Conservation (phyloP, 306 rosid genomes). For the peach (Prunus persica) region DNA sequence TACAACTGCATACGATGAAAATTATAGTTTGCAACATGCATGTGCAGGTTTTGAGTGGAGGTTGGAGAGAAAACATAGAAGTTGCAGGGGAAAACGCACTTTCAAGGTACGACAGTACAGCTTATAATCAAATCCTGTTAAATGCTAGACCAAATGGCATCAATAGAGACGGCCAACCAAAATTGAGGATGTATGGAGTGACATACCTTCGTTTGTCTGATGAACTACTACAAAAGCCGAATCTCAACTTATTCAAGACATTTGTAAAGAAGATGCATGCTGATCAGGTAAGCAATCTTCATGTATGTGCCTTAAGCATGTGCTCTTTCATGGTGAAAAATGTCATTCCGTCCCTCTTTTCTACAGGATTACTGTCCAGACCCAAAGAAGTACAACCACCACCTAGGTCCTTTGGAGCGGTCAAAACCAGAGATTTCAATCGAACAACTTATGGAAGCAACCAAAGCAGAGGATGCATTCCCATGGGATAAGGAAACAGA, state of each 20-base stretch:
- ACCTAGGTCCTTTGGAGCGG: constrained; percentile 44
- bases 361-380: constrained; percentile 59
- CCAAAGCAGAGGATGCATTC: constrained; percentile 57
- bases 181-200: constrained; percentile 60
- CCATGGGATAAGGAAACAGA: constrained; percentile 69
- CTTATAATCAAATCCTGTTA: constrained; percentile 74
- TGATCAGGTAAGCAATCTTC: constrained; percentile 61
- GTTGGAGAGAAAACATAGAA: constrained; percentile 68
- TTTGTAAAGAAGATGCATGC: constrained; percentile 87
- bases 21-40: background rate
- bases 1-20: background rate
- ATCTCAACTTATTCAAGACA: constrained; percentile 57
- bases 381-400: constrained; percentile 49
- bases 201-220: constrained; percentile 74
- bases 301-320: constrained; percentile 12
- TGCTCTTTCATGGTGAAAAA: background rate
- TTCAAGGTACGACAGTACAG: constrained; percentile 53
- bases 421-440: constrained; percentile 53
- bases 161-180: constrained; percentile 48
- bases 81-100: constrained; percentile 98
- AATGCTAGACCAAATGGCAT: constrained; percentile 86
- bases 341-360: background rate
- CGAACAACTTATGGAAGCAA: constrained; percentile 59
- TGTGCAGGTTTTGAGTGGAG: constrained; percentile 60
- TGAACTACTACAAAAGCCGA: constrained; percentile 46